Base-by-base conservation (phyloP, 169 alveolate genomes). In the Plasmodium gallinaceum region DNA sequence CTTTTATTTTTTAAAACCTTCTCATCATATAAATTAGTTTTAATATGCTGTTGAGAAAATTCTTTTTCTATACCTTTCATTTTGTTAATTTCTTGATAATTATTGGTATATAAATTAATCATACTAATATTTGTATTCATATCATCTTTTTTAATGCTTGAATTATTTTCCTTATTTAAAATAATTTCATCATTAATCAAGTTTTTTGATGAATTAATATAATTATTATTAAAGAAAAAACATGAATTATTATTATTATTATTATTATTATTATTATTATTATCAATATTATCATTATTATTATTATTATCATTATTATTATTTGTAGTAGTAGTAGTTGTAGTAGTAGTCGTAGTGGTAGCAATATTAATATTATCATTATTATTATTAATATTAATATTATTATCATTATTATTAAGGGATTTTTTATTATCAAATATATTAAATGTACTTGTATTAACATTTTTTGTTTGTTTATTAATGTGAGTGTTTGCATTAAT, bases 351-450 rank as follows among this genome's bases (percentile, higher is more conserved):
- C n/a, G n/a, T n/a, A n/a, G n/a, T n/a, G n/a, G n/a, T n/a, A 7
- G 9, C 54, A 26, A 42, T 10, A 60, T 72, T 43, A 39, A 22
- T 8, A 39, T 6, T 71, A 18, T 52, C 18, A 26, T 70, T 66
- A 45, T 20, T 45, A 54, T 70, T 48, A 16, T 70, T 39, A 37
- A n/a, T 16, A 3, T 51, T 32, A 72, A 51, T 39, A 22, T 72
- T 42, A 39, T 52, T 22, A 0, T 18, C 52, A 45, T 51, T 51
- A 9, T 42, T 18, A 1, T n/a, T 12, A 10, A 45, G 24, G 2
- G 76, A 32, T n/a, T 45, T 16, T 60, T 69, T 45, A 69, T 18
- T 16, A 51, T 69, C 64, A 45, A 60, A 69, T 37, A 42, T 69
- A 45, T 69, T 51, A 1, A 5, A 43, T 0, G 37, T 62, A 45